These are phyloP conservation scores for Passiflora organensis DNA, from an alignment of 345 rosid species.

Conservation along the genomic window DNA sequence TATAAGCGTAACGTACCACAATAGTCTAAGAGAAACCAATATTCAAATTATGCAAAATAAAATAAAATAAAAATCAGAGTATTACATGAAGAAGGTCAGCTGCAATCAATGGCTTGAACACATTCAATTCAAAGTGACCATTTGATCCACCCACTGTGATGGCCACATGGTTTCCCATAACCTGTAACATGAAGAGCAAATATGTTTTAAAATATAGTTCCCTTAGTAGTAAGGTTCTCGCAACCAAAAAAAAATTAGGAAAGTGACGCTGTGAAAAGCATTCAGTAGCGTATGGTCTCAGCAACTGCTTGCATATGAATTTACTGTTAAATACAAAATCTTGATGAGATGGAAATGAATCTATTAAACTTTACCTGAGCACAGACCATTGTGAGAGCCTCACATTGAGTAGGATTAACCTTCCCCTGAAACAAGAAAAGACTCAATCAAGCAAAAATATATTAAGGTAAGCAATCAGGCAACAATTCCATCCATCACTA, in stretches of 20 bases:
- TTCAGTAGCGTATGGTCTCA: not conserved
- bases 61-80: no score
- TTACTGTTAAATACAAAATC: no score
- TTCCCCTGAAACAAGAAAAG: conserved; percentile 64
- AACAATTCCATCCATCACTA: no score
- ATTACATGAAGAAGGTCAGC: conserved; percentile 74
- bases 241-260: no score
- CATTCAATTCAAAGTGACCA: conserved; percentile 94
- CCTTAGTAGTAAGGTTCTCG: no score
- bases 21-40: no score
- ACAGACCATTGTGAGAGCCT: conserved; percentile 97
- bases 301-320: not conserved
- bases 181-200: conserved; percentile 38
- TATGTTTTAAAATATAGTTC: not conserved
- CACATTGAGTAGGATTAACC: conserved; percentile 97
- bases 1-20: no score
- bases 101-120: conserved; percentile 96
- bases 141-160: conserved; percentile 89
- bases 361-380: conserved; percentile 62
- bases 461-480: conserved; percentile 10
- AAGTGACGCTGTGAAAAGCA: not conserved
- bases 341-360: conserved; percentile 11
- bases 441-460: conserved; percentile 3
- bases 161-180: conserved; percentile 92
- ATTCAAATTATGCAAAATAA: no score